Base-by-base conservation (phyloP, 495 filamentous ascomycete species). In the Pseudoneurospora amorphoporcata region DNA sequence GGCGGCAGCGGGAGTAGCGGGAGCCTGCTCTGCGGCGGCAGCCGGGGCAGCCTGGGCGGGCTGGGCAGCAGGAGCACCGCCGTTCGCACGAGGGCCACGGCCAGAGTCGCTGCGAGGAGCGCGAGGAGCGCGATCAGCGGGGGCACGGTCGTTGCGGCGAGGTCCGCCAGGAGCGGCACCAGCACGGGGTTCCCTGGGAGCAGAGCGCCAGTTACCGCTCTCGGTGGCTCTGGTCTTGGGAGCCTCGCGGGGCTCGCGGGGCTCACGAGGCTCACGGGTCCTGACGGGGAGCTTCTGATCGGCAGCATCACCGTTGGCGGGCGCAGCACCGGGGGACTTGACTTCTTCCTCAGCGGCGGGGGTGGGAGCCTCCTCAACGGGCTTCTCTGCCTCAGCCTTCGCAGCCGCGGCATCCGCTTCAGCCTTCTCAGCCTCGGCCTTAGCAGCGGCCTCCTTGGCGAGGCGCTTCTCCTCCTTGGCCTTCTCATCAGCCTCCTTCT, bases 401-500 rank as follows among this genome's bases (percentile, higher is more conserved):
- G 75, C 76, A 12, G 75, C 69, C 19, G 74, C 76, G 14, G 71
- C 70, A 8, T 73, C 77, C n/a, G 71, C 45, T 68, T 78, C 79
- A 14, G 69, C 77, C 73, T 79, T 76, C 32, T 88, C 85, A 68
- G 88, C 88, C 35, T 85, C 81, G 40, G 88, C 85, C 47, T 90
- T 90, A 3, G 87, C 86, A 40, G 84, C 84, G 53, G 84, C 84
- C 71, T 95, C 93, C 69, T 90, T 90, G 3, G 89, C 88, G 2
- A 84, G 76, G 53, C 84, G 85, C 79, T 88, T 90, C 71, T 95
- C 93, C 72, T 91, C 88, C 79, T 90, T 91, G 29, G 88, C 90
- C 82, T 95, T 96, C 65, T 97, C 93, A 4, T 97, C 95, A 0
- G 89, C 89, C 70, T 97, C 95, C 80, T 91, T 92, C 87, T 94